Evolutionary conservation across 768 basidiomycete genomes (phyloP), one percentile per base, ranked within the genome.

Genomic region (Lactarius trivialis): DNA sequence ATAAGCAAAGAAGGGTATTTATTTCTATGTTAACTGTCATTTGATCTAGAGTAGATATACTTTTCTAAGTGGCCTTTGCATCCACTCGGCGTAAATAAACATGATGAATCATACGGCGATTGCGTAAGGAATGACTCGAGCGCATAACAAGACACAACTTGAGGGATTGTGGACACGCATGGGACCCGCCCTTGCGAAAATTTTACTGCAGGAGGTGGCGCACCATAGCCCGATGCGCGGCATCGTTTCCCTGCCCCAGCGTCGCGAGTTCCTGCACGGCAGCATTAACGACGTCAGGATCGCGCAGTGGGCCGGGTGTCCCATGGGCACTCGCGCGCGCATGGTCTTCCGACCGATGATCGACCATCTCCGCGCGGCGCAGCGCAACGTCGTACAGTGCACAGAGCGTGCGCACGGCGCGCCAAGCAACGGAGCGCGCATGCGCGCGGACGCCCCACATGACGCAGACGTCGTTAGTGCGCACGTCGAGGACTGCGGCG

Each of bases 401-500:
- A 12, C 60, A 61, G 14, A 61, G 28, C 12, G 8, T 19, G 1
- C n/a, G 37, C 37, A 56, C 55, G 2, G 14, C 37, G 2, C 7
- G 7, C 60, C 60, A 61, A 32, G 14, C 26, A 4, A 48, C 37
- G 7, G 55, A 39, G 48, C 21, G 24, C 6, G n/a, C n/a, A 3
- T 48, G 2, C 21, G 37, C 32, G 7, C 55, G 32, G 36, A 61
- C 12, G 7, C 55, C 60, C 49, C 60, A 41, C 49, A 34, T 39
- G 7, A 61, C 11, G 24, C 55, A 36, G 49, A 41, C 24, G 49
- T 61, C 55, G 21, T 33, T 56, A 11, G 60, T 56, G 21, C 14
- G 24, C 9, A 61, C 48, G 2, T 14, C 15, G 37, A 61, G 7
- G 19, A n/a, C n/a, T n/a, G n/a, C n/a, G n/a, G 39, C 24, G 37